Evolutionary conservation across 2,329 filamentous ascomycete species (phyloP).

Genomic region (Didymella arachidicola): DNA sequence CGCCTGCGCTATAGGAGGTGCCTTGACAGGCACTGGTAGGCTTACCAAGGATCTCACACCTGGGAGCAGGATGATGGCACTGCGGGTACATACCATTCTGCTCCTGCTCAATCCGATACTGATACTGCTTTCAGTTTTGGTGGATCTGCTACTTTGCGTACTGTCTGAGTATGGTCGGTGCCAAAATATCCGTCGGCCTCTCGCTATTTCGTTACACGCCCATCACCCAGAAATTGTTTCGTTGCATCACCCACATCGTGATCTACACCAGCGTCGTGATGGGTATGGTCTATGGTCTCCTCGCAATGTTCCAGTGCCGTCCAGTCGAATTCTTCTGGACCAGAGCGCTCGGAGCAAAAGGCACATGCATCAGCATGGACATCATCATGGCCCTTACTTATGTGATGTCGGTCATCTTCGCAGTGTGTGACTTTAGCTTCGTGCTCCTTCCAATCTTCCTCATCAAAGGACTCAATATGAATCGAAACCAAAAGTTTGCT

Average conservation of each 20-base stretch:
- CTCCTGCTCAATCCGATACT: background rate
- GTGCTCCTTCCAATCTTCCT: conserved; percentile 51
- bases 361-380: conserved; percentile 52
- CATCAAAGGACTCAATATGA: conserved; percentile 63
- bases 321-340: conserved; percentile 60
- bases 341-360: conserved; percentile 27
- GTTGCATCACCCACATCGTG: conserved; percentile 51
- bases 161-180: conserved; percentile 18
- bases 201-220: conserved; percentile 59
- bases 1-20: conserved; percentile 7
- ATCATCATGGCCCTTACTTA: conserved; percentile 61
- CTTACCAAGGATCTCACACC: conserved; percentile 9
- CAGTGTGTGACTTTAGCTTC: conserved; percentile 25
- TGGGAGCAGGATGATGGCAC: conserved; percentile 11
- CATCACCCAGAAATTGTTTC: conserved; percentile 42
- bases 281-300: conserved; percentile 52
- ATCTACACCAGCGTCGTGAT: background rate
- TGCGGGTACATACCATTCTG: background rate
- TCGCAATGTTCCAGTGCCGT: conserved; percentile 59
- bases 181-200: conserved; percentile 58
- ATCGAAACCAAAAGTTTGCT: conserved; percentile 30
- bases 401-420: conserved; percentile 22
- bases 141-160: conserved; percentile 25
- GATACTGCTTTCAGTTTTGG: conserved; percentile 12
- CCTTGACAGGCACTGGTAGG: conserved; percentile 4